A percentile compares a stretch with the other conserved stretches of the same genome.
Evolutionary conservation across 1,139 yeast species (phyloP).

Genomic region (Kazachstania sp.): DNA sequence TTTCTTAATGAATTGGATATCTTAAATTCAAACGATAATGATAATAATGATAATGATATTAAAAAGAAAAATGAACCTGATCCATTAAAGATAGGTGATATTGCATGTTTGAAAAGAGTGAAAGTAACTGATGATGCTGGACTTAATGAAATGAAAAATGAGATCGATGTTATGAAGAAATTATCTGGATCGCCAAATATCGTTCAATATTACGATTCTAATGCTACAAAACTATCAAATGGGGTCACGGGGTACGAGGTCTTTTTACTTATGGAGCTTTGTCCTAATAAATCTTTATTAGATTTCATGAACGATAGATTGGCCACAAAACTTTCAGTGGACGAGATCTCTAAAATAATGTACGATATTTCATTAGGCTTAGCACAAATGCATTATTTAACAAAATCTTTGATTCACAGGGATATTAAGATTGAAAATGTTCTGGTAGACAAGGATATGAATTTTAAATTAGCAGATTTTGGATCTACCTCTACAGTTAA

Average conservation of each 20-base stretch:
- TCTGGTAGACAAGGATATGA: slow-evolving; percentile 61
- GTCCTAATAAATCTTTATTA: slow-evolving; percentile 75
- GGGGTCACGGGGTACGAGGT: slow-evolving; percentile 57
- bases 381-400: slow-evolving; percentile 77
- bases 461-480: slow-evolving; percentile 82
- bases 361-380: slow-evolving; percentile 75
- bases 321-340: slow-evolving; percentile 69
- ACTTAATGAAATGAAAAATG: slow-evolving; percentile 58
- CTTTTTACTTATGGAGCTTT: slow-evolving; percentile 83
- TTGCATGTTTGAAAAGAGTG: slow-evolving; percentile 67
- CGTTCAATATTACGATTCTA: slow-evolving; percentile 87
- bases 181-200: slow-evolving; percentile 68
- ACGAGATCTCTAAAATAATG: slow-evolving; percentile 76
- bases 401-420: slow-evolving; percentile 78
- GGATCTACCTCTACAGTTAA: slow-evolving; percentile 73
- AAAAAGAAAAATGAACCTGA: background rate
- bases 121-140: slow-evolving; percentile 66
- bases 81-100: slow-evolving; percentile 28
- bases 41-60: background rate
- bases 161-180: slow-evolving; percentile 79
- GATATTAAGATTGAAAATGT: slow-evolving; percentile 95
- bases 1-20: slow-evolving; percentile 21
- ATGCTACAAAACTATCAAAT: slow-evolving; percentile 62
- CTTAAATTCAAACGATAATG: background rate
- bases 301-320: slow-evolving; percentile 89